Evolutionary conservation across 768 basidiomycete species (phyloP).

Genomic region (Rickenella mellea): DNA sequence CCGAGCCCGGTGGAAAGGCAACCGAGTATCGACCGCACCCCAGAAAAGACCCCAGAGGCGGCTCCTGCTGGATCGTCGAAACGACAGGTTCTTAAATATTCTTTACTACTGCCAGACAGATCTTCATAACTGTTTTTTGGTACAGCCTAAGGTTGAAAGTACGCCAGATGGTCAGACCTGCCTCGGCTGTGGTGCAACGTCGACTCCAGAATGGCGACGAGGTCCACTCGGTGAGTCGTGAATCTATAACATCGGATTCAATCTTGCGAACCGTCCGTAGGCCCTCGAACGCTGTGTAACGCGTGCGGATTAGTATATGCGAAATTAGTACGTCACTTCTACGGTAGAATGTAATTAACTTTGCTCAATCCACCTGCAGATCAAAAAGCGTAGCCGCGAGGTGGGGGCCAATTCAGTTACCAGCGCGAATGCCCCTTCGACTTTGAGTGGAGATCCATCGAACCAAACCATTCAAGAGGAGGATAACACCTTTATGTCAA

Average conservation of each 20-base stretch:
- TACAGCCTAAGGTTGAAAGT: constrained; percentile 20
- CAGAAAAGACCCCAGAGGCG: neutral
- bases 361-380: neutral
- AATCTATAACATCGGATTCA: neutral
- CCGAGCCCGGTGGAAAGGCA: neutral
- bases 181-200: constrained; percentile 73
- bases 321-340: constrained; percentile 56
- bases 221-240: constrained; percentile 61
- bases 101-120: neutral
- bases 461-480: neutral
- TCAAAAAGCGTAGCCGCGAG: neutral
- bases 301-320: constrained; percentile 83
- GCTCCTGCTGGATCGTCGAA: neutral
- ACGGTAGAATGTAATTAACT: neutral
- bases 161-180: constrained; percentile 60
- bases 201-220: constrained; percentile 81
- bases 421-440: constrained; percentile 1
- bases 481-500: too few relatives aligned
- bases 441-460: neutral
- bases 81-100: neutral
- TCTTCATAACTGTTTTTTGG: neutral
- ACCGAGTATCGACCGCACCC: neutral
- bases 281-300: constrained; percentile 77
- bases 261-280: constrained; percentile 25
- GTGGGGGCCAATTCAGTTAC: neutral